Base-by-base conservation (phyloP, 2,329 filamentous ascomycete genomes). In the Talaromyces sp. region DNA sequence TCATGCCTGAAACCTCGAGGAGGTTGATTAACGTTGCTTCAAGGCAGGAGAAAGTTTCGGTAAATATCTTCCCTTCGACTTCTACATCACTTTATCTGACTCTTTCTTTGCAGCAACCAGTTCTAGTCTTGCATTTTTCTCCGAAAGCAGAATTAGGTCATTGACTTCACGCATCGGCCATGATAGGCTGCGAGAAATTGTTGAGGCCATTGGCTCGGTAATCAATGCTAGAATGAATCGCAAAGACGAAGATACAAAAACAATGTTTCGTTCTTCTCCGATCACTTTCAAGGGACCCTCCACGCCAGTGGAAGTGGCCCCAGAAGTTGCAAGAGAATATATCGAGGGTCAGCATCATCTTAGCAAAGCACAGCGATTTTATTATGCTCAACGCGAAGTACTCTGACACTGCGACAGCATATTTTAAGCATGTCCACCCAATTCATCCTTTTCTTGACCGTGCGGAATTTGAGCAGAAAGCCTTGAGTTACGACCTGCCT, bases 371-470 rank as follows among this genome's bases (percentile, higher is more conserved):
- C 33, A 37, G 10, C 13, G 10, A 35, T 56, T 5, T n/a, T 14
- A 33, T 52, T 19, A 37, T 39, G 5, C 31, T 14, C 0, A 8
- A 50, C 9, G 14, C 31, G 13, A 37, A 24, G 19, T 27, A 50
- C n/a, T 43, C 49, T 65, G 31, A 62, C 50, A 57, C 52, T 22
- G 61, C 11, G 22, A 9, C 43, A 78, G 74, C 71, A 27, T 82
- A 81, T 68, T 82, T 82, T 63, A 69, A 76, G 2, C 71, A 75
- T 10, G 68, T 79, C 1, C 79, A 82, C 64, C 75, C 75, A 0
- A 47, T 79, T 0, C 78, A 80, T 64, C 78, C 80, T 0, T 81
- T 82, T 62, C 71, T 82, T 1, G 76, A 81, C 54, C 73, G 71
- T 37, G 58, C 66, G 16, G 59, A 68, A 3, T 82, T 82, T 62